Conservation (phyloP, 257 asterid genomes). For the Solanum lignicaule region DNA sequence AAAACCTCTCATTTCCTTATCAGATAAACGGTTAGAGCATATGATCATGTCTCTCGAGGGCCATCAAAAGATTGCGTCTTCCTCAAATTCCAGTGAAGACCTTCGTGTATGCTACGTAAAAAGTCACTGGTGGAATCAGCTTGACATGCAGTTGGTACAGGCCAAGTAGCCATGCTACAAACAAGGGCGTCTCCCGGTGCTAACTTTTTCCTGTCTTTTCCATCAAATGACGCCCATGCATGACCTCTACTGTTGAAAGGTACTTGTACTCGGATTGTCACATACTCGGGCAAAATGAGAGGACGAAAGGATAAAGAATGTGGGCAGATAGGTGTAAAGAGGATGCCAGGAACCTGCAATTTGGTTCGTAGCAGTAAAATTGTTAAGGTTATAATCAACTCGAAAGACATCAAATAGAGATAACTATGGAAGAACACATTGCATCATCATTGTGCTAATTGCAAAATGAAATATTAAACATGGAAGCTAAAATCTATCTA, state of each 20-base stretch:
- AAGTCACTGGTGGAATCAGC: conserved; percentile 73
- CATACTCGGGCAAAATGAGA: conserved; percentile 82
- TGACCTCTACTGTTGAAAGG: conserved; percentile 89
- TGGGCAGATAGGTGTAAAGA: conserved; percentile 96
- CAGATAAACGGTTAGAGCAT: not conserved
- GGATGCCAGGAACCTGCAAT: conserved; percentile 80
- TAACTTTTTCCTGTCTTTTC: conserved; percentile 71
- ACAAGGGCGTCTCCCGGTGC: conserved; percentile 90
- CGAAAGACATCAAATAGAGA: not conserved
- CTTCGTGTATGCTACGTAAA: conserved; percentile 81
- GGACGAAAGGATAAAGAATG: conserved; percentile 95
- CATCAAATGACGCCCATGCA: conserved; percentile 98
- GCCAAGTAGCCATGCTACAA: conserved; percentile 99
- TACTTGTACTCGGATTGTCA: conserved; percentile 65
- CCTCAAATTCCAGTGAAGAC: conserved; percentile 96
- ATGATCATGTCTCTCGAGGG: conserved; percentile 41
- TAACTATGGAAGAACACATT: not conserved
- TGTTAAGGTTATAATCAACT: not conserved
- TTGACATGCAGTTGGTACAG: conserved; percentile 93
- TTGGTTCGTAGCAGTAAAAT: not conserved
- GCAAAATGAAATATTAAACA: not conserved
- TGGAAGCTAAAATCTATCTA: not conserved
- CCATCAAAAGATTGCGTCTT: conserved; percentile 84
- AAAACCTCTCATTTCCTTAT: not conserved
- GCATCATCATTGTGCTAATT: not conserved